phyloP scores from a whole-genome alignment of 2,329 filamentous ascomycete species.

The Aspergillus sp. region DNA sequence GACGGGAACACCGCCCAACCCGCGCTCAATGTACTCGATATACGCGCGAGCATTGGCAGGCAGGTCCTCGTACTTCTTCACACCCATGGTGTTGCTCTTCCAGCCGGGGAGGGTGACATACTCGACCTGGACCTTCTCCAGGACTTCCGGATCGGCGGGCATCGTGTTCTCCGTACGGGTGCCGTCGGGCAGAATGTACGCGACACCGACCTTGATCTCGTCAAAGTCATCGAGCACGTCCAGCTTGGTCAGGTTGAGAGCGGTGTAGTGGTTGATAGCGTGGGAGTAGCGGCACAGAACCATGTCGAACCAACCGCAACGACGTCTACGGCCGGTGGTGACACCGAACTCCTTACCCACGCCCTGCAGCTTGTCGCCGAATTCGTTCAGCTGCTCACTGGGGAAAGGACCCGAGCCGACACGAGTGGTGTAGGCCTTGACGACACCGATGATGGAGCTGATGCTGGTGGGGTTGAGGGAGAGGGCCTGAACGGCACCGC shows the following conservation, averaged over 20 bases:
- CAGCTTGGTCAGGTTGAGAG: slow-evolving; percentile 65
- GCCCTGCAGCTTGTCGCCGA: slow-evolving; percentile 58
- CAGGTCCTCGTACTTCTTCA: slow-evolving; percentile 58
- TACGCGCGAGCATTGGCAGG: slow-evolving; percentile 61
- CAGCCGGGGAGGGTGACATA: slow-evolving; percentile 64
- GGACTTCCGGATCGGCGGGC: slow-evolving; percentile 57
- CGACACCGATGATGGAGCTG: slow-evolving; percentile 61
- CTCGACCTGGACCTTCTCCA: slow-evolving; percentile 57
- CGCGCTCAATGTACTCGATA: slow-evolving; percentile 61
- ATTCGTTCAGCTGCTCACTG: slow-evolving; percentile 60
- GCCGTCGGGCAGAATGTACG: slow-evolving; percentile 56
- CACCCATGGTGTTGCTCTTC: slow-evolving; percentile 61
- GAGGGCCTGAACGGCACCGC: slow-evolving; percentile 58
- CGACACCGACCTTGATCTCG: slow-evolving; percentile 62
- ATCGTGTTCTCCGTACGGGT: slow-evolving; percentile 54
- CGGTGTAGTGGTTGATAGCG: slow-evolving; percentile 54
- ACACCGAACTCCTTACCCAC: slow-evolving; percentile 59
- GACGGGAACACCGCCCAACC: slow-evolving; percentile 57
- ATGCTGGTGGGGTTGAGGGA: slow-evolving; percentile 60
- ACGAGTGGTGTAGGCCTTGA: slow-evolving; percentile 66
- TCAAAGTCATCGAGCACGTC: slow-evolving; percentile 66
- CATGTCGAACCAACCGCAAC: slow-evolving; percentile 67
- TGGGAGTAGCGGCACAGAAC: slow-evolving; percentile 66
- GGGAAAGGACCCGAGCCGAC: slow-evolving; percentile 64
- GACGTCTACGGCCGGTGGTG: slow-evolving; percentile 62